These are phyloP conservation scores for Ilyonectria mors-panacis DNA, from an alignment of 2,329 filamentous ascomycete genomes.

Conservation along the genomic window DNA sequence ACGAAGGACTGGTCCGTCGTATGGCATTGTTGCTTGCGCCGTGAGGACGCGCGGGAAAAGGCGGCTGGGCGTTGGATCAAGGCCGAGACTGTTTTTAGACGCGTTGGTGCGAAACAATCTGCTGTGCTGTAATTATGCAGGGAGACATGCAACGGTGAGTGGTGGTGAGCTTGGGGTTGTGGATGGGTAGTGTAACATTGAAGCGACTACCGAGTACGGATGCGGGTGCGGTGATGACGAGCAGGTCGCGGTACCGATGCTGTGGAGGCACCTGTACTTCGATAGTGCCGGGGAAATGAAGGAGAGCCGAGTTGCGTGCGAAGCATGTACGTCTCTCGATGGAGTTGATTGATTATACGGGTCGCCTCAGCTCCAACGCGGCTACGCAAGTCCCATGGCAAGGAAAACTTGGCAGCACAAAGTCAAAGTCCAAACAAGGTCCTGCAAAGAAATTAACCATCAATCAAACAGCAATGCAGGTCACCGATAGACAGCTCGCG, in stretches of 20 bases:
- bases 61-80: conserved; percentile 31
- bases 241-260: not conserved
- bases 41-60: conserved; percentile 37
- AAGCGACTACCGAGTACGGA: not conserved
- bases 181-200: not conserved
- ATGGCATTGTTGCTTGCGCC: conserved; percentile 28
- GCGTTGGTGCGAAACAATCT: conserved; percentile 29
- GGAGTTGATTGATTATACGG: not conserved
- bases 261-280: not conserved
- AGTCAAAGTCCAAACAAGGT: conserved; percentile 2
- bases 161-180: conserved; percentile 1
- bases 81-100: conserved; percentile 32
- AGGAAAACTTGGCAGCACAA: not conserved
- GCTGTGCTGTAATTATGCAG: conserved; percentile 3
- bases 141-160: not conserved
- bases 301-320: not conserved
- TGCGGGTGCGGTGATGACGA: not conserved
- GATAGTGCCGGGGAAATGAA: not conserved
- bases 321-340: not conserved
- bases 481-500: conserved; percentile 7
- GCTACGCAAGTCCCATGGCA: not conserved
- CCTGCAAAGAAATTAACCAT: not conserved
- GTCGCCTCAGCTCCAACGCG: not conserved
- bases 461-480: conserved; percentile 10
- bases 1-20: conserved; percentile 9